Percentiles rank a stretch among this genome's conserved stretches.
These are phyloP conservation scores for Phaeosphaeriaceae sp. DNA, from an alignment of 2,329 filamentous ascomycete genomes.

Conservation along the genomic window DNA sequence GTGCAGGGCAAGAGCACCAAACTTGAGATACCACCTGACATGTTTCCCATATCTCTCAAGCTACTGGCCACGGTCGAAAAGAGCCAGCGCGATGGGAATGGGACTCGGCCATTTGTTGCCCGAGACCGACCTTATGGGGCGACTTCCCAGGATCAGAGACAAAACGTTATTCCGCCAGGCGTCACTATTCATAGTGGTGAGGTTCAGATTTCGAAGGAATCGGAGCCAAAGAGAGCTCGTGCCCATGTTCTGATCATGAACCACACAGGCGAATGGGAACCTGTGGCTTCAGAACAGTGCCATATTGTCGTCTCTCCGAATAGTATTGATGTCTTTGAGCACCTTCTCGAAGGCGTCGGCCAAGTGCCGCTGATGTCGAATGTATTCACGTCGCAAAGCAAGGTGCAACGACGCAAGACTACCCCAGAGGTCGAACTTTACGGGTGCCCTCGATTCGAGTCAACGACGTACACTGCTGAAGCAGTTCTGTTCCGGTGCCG, in stretches of 20 bases:
- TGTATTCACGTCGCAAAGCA: neutral
- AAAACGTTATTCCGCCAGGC: slow-evolving; percentile 5
- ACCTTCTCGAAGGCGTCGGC: slow-evolving; percentile 11
- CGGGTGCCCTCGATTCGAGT: slow-evolving; percentile 3
- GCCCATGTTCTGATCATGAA: slow-evolving; percentile 22
- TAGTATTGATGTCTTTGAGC: slow-evolving; percentile 21
- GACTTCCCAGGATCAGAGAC: slow-evolving; percentile 3
- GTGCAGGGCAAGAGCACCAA: slow-evolving; percentile 10
- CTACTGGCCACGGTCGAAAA: slow-evolving; percentile 29
- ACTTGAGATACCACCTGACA: slow-evolving; percentile 28
- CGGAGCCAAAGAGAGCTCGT: slow-evolving; percentile 20
- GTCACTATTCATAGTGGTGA: slow-evolving; percentile 13
- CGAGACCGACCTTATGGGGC: slow-evolving; percentile 20
- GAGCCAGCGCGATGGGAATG: slow-evolving; percentile 16
- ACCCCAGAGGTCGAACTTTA: slow-evolving; percentile 9
- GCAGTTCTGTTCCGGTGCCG: slow-evolving; percentile 13
- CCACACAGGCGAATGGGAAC: slow-evolving; percentile 15
- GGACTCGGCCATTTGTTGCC: slow-evolving; percentile 27
- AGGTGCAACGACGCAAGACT: slow-evolving; percentile 5
- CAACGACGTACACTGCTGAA: neutral
- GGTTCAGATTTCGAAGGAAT: slow-evolving; percentile 10
- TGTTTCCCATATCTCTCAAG: slow-evolving; percentile 21
- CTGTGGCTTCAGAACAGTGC: slow-evolving; percentile 19
- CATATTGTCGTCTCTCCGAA: slow-evolving; percentile 22
- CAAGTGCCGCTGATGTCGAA: neutral